Conservation (phyloP, 2,329 filamentous ascomycete genomes). For the Colletotrichum sp. region DNA sequence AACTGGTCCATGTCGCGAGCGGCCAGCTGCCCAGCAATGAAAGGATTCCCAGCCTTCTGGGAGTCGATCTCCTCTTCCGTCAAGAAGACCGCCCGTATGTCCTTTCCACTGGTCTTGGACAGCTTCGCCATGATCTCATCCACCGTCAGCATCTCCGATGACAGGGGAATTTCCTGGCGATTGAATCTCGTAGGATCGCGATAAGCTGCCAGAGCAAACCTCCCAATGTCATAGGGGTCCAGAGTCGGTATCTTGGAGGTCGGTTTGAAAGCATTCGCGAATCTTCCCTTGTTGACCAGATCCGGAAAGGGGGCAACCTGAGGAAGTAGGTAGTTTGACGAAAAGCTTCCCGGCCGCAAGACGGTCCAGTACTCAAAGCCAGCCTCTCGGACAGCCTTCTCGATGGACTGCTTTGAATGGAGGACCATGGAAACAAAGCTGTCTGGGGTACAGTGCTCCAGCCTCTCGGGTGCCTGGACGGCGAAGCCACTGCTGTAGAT, state of each 20-base stretch:
- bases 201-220: constrained; percentile 47
- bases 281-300: constrained; percentile 40
- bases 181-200: constrained; percentile 44
- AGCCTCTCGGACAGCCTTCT: constrained; percentile 37
- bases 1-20: constrained; percentile 38
- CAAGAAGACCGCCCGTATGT: constrained; percentile 41
- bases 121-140: constrained; percentile 41
- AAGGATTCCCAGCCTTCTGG: constrained; percentile 37
- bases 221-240: constrained; percentile 52
- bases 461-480: constrained; percentile 30
- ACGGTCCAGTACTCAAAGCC: constrained; percentile 52
- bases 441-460: constrained; percentile 29
- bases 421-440: constrained; percentile 33
- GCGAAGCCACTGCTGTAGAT: constrained; percentile 40
- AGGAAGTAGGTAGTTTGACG: constrained; percentile 53
- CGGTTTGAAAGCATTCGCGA: constrained; percentile 36
- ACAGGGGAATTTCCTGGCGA: constrained; percentile 42
- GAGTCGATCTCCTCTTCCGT: constrained; percentile 44
- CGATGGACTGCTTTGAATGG: constrained; percentile 45
- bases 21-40: constrained; percentile 41
- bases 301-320: constrained; percentile 43
- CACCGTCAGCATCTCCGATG: constrained; percentile 41
- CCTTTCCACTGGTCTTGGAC: constrained; percentile 33
- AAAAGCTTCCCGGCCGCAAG: constrained; percentile 55
- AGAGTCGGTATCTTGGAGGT: constrained; percentile 45